Base-by-base conservation (phyloP, 345 rosid genomes). In the Rubroshorea leprosula region DNA sequence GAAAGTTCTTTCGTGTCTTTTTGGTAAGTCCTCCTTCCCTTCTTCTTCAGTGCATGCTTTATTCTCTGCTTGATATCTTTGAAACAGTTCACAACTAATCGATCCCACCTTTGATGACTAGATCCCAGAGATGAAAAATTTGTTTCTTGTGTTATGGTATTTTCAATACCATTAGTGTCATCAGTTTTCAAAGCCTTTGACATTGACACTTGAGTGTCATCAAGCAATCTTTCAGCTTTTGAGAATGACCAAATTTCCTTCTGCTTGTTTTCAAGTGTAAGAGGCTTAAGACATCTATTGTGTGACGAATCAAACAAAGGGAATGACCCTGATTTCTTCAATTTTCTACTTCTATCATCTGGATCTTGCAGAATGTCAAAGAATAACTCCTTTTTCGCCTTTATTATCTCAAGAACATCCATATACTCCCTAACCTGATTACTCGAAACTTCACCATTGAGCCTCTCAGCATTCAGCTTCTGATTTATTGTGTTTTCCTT, bases 321-420 rank as follows among this genome's bases (percentile, higher is more conserved):
- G 83, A 86, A 93, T 39, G 97, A 89, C 17, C 80, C 86, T 52
- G 97, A 87, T 68, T 79, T 86, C 15, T 67, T 76, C 49, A 93
- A 68, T 50, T 67, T 76, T 45, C 54, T 67, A 12, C 56, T 65
- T 5, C 21, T 24, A 9, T 48, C 31, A 15, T 61, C 71, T 2
- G 85, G 72, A 66, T 83, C 77, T 57, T 69, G 65, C 44, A 75
- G 41, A 25, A 81, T 74, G 59, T 81, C 79, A 25, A 81, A 62
- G 51, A 80, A 71, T 27, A 78, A 62, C 63, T 85, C 80, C 68
- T 82, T 75, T 23, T 85, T 80, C 29, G 68, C 75, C 76, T 77
- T 77, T n/a, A 81, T 63, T 17, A 81, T 65, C 71, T 89, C 90
- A 39, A 75, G 68, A 74, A 80, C 66, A 74, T 85, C 93, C 31